Evolutionary conservation across 768 basidiomycete genomes (phyloP).

Genomic region (Tulasnella sp.): DNA sequence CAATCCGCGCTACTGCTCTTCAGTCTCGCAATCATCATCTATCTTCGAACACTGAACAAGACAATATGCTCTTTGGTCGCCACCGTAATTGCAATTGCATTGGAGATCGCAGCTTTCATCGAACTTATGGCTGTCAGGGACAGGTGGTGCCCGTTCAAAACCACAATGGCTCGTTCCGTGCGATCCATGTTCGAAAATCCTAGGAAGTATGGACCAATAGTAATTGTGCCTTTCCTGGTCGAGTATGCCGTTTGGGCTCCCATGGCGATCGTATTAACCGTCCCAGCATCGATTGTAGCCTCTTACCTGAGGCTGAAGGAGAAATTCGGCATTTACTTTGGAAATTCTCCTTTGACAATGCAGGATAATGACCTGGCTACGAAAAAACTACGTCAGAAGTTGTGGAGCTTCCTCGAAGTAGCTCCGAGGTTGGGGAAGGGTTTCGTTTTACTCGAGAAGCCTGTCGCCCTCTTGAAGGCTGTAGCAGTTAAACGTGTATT

Average conservation of each 20-base stretch:
- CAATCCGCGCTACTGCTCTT: not conserved
- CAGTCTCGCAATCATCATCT: not conserved
- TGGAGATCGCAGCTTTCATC: not conserved
- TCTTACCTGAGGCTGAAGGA: no score
- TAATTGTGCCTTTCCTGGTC: no score
- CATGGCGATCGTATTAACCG: no score
- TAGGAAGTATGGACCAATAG: not conserved
- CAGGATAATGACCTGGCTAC: no score
- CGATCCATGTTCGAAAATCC: not conserved
- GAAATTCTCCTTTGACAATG: no score
- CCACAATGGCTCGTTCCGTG: not conserved
- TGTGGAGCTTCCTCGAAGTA: no score
- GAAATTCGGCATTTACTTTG: no score
- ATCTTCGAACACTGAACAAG: not conserved
- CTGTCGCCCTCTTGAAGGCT: not conserved
- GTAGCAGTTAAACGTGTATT: not conserved
- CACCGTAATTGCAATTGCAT: not conserved
- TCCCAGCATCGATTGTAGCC: no score
- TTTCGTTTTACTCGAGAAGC: not conserved
- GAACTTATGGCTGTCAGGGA: not conserved
- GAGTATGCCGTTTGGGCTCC: no score
- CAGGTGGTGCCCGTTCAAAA: not conserved
- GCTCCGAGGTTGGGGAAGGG: not conserved
- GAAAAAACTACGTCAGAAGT: no score
- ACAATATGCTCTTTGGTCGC: not conserved